These are phyloP conservation scores for Penicillium mononematosum DNA, from an alignment of 495 filamentous ascomycete species.

Conservation along the genomic window DNA sequence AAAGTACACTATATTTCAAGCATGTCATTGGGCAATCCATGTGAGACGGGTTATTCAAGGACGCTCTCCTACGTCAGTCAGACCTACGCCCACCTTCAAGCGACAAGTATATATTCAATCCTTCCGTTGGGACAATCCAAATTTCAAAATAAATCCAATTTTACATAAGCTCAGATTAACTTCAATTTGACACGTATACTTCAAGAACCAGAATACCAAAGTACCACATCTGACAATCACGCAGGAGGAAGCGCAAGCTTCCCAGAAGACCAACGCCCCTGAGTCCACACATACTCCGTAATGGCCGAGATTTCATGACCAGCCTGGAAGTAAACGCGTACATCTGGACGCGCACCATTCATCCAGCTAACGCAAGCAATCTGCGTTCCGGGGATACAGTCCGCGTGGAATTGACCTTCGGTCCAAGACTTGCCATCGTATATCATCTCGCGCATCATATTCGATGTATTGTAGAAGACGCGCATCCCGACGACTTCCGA, in stretches of 20 bases:
- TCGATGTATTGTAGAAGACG: conserved; percentile 12
- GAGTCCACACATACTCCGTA: conserved; percentile 14
- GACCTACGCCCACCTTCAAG: not conserved
- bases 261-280: conserved; percentile 13
- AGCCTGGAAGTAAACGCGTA: conserved; percentile 24
- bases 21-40: no score
- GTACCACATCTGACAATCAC: conserved; percentile 3
- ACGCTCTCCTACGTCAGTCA: not conserved
- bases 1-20: no score
- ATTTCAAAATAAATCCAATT: not conserved
- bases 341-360: conserved; percentile 3
- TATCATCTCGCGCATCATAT: conserved; percentile 11
- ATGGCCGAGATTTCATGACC: conserved; percentile 19
- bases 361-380: conserved; percentile 16
- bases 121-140: not conserved
- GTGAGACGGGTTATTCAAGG: no score
- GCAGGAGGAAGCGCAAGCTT: conserved; percentile 17
- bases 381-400: conserved; percentile 19
- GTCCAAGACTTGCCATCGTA: conserved; percentile 12
- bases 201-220: not conserved
- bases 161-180: not conserved
- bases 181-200: not conserved
- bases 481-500: conserved; percentile 6
- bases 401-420: conserved; percentile 7
- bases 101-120: not conserved